A percentile compares a stretch with the other conserved stretches of the same genome.
Evolutionary conservation across 1,284 basidiomycete genomes (phyloP).

Genomic region (Ceratobasidium sp.): DNA sequence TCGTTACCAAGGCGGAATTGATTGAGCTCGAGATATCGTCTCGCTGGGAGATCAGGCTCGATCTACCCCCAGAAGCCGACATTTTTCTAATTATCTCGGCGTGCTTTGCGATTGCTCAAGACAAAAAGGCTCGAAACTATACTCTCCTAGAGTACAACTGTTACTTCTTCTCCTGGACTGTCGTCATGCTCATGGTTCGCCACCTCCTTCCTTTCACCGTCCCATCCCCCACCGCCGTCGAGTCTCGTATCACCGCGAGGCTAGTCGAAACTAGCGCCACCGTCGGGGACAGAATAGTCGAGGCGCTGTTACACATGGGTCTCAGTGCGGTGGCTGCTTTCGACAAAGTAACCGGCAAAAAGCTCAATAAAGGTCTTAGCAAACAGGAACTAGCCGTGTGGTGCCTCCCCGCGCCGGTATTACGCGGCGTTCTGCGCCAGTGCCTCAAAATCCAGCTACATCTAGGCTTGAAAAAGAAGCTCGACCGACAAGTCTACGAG

Average conservation of each 20-base stretch:
- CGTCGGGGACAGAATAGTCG: slow-evolving; percentile 19
- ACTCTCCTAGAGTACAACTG: no score
- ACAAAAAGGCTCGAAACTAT: slow-evolving; percentile 30
- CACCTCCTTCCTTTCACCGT: slow-evolving; percentile 24
- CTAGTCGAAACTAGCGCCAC: slow-evolving; percentile 5
- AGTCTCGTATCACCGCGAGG: neutral
- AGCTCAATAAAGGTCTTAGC: slow-evolving; percentile 14
- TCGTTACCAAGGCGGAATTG: neutral
- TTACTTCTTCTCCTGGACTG: no score
- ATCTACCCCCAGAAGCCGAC: neutral
- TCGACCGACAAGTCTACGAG: neutral
- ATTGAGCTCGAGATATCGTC: neutral
- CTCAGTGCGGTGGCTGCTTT: slow-evolving; percentile 11
- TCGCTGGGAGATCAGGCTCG: slow-evolving; percentile 18
- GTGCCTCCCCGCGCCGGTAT: slow-evolving; percentile 16
- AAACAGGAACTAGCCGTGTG: slow-evolving; percentile 36
- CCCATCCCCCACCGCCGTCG: slow-evolving; percentile 8
- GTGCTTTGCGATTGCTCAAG: slow-evolving; percentile 5
- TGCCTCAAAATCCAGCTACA: slow-evolving; percentile 39
- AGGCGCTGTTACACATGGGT: slow-evolving; percentile 21
- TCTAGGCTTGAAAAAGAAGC: slow-evolving; percentile 31
- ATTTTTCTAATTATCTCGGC: slow-evolving; percentile 8
- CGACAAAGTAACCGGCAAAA: slow-evolving; percentile 12
- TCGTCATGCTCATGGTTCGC: slow-evolving; percentile 18
- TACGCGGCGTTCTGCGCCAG: slow-evolving; percentile 15